A percentile compares a stretch with the other conserved stretches of the same genome.
Conservation (phyloP, 352 stramenopile species). For the Salisapilia sapeloensis region DNA sequence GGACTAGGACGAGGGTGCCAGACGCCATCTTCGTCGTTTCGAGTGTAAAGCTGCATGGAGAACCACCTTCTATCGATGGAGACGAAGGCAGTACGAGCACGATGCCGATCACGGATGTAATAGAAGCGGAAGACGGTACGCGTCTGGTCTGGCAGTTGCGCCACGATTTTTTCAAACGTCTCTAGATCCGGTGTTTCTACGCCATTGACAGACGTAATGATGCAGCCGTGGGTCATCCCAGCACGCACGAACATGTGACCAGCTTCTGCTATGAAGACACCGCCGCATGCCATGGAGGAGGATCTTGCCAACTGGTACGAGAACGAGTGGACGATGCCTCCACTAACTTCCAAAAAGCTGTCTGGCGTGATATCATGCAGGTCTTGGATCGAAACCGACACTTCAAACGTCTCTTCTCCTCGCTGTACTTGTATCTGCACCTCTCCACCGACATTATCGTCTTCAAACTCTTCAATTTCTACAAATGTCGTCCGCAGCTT, state of each 20-base stretch:
- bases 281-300: conserved; percentile 47
- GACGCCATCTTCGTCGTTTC: conserved; percentile 51
- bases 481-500: conserved; percentile 72
- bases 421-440: conserved; percentile 64
- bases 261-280: conserved; percentile 73
- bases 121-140: conserved; percentile 76
- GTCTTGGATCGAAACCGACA: conserved; percentile 34
- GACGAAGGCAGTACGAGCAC: conserved; percentile 71
- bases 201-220: conserved; percentile 73
- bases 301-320: conserved; percentile 82
- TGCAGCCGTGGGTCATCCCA: conserved; percentile 65
- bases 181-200: conserved; percentile 68
- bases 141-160: conserved; percentile 53
- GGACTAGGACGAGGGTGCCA: conserved; percentile 37
- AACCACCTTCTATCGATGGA: conserved; percentile 85
- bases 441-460: conserved; percentile 41
- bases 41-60: conserved; percentile 58
- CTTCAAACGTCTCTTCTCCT: conserved; percentile 29
- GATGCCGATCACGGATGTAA: conserved; percentile 74
- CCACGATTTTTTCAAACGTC: conserved; percentile 61
- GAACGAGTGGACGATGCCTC: conserved; percentile 75
- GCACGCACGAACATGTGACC: conserved; percentile 87
- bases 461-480: conserved; percentile 57
- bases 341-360: conserved; percentile 72
- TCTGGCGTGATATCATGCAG: conserved; percentile 73